Evolutionary conservation across 148 eudicot species (phyloP).

Genomic region (Rhododendron griersonianum): DNA sequence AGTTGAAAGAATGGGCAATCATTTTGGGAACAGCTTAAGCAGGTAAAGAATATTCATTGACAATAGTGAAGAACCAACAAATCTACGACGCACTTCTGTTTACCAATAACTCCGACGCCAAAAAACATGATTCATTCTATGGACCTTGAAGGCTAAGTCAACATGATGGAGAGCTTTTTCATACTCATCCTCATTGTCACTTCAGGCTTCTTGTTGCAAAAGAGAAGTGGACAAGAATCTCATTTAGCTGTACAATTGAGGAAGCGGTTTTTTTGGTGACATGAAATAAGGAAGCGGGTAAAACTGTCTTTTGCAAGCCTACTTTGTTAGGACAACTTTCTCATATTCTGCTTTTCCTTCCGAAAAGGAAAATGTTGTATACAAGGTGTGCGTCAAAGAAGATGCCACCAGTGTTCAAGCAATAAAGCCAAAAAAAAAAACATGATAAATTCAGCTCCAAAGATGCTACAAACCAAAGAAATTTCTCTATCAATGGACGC

Average conservation of each 20-base stretch:
- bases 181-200: not conserved
- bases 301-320: not conserved
- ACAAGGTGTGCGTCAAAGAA: not conserved
- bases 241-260: not conserved
- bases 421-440: not conserved
- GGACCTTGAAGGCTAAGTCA: not conserved
- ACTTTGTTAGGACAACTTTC: not conserved
- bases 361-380: not conserved
- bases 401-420: not conserved
- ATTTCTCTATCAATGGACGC: not conserved
- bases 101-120: not conserved
- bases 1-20: not conserved
- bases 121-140: not conserved
- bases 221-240: not conserved
- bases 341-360: not conserved
- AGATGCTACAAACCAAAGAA: not conserved
- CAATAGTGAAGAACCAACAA: not conserved
- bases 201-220: not conserved
- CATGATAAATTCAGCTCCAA: not conserved
- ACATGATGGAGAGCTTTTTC: not conserved
- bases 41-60: not conserved
- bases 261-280: not conserved
- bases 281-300: not conserved
- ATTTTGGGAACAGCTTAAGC: not conserved
- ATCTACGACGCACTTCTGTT: not conserved